A percentile compares a stretch with the other conserved stretches of the same genome.
Conservation (phyloP, 1,139 yeast genomes). For the Saccharomyces hybrid region DNA sequence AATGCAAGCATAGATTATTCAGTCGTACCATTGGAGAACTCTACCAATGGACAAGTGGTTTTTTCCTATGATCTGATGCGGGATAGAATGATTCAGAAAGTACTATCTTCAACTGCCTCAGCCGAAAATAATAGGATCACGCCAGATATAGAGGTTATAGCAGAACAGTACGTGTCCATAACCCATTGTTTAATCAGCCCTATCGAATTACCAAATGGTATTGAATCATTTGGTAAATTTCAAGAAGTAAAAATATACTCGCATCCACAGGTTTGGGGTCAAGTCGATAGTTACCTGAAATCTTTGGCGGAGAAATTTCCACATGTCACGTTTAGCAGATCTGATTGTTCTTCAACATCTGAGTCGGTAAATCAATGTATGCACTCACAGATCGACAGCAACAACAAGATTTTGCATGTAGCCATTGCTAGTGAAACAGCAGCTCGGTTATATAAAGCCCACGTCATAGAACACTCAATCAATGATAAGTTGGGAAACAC, state of each 20-base stretch:
- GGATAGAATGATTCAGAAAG: slow-evolving; percentile 43
- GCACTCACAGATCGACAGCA: slow-evolving; percentile 10
- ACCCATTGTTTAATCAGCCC: slow-evolving; percentile 67
- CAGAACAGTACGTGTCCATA: slow-evolving; percentile 75
- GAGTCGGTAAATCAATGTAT: slow-evolving; percentile 67
- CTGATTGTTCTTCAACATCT: slow-evolving; percentile 75
- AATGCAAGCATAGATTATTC: slow-evolving; percentile 41
- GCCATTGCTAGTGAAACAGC: slow-evolving; percentile 63
- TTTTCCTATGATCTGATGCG: slow-evolving; percentile 75
- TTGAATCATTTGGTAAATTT: slow-evolving; percentile 30
- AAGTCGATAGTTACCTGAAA: slow-evolving; percentile 53
- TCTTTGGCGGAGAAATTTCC: slow-evolving; percentile 41
- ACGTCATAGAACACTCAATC: slow-evolving; percentile 47
- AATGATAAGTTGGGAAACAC: slow-evolving; percentile 73
- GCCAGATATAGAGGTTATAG: slow-evolving; percentile 47
- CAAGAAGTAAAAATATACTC: slow-evolving; percentile 59
- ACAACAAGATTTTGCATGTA: slow-evolving; percentile 33
- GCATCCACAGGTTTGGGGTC: slow-evolving; percentile 99
- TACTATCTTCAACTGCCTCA: slow-evolving; percentile 4
- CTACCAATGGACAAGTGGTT: slow-evolving; percentile 90
- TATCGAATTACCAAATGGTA: slow-evolving; percentile 24
- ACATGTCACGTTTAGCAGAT: slow-evolving; percentile 33
- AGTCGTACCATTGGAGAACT: slow-evolving; percentile 89
- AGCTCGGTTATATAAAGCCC: slow-evolving; percentile 52
- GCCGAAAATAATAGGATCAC: slow-evolving; percentile 13